Base-by-base conservation (phyloP, 768 basidiomycete species). In the Podaxis pistillaris region DNA sequence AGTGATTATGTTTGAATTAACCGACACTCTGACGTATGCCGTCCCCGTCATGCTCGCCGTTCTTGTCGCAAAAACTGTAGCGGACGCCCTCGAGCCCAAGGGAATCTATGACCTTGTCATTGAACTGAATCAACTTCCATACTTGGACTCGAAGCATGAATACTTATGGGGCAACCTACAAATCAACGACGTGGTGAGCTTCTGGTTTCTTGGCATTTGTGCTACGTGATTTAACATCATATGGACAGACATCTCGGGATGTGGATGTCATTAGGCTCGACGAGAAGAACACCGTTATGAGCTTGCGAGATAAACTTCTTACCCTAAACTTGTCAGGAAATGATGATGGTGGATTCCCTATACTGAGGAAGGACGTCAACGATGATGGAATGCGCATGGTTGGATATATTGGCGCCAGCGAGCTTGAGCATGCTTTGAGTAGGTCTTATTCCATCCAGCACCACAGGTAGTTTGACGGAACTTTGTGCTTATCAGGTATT, bases 41-140 rank as follows among this genome's bases (percentile, higher is more conserved):
- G 90, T 93, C 6, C 94, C 94, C 15, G 86, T 95, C 62, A 95
- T 95, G 93, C 75, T 96, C 47, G 79, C 87, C 15, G 85, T 99
- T 15, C 83, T 98, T 22, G 90, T 95, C 17, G 93, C 93, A 24
- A 96, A 96, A 78, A 94, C 92, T 0, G 85, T 93, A 0, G 94
- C 93, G 7, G 94, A 96, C 71, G 87, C 87, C 1, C 73, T 97
- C 60, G 91, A 96, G 72, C 92, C 92, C 2, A 94, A 95, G 70
- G 95, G 95, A 8, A 98, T 99, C 60, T 99, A 98, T 71, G 97
- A 99, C 73, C 84, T 98, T 40, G 94, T 94, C 62, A 98, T 98
- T 60, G 93, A 95, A 79, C 82, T 98, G 28, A 86, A 86, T 47
- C 88, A 96, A 72, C 83, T 98, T 11, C 97, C 97, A 0, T 98